Conservation (phyloP, 2,329 filamentous ascomycete species). For the Fusarium sarcochroum region DNA sequence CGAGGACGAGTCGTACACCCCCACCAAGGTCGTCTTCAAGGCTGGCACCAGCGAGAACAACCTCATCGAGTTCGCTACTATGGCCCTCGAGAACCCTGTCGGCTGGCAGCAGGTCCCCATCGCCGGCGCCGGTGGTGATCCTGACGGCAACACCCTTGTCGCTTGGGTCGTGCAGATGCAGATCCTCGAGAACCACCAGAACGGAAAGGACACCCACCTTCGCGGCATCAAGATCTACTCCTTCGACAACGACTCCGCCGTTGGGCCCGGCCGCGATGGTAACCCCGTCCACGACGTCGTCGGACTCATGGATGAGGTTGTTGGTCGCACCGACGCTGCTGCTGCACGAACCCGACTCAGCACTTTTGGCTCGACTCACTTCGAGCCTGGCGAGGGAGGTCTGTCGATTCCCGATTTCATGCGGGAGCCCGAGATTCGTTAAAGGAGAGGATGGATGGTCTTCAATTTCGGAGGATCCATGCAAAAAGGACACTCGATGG, state of each 20-base stretch:
- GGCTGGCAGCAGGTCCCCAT: constrained; percentile 92
- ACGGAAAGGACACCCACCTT: constrained; percentile 99
- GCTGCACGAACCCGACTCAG: constrained; percentile 44
- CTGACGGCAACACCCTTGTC: constrained; percentile 80
- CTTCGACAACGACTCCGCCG: constrained; percentile 64
- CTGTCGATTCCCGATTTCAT: constrained; percentile 59
- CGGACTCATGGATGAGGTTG: constrained; percentile 45
- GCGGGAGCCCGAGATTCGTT: constrained; percentile 60
- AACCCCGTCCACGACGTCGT: constrained; percentile 50
- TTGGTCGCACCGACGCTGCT: constrained; percentile 11
- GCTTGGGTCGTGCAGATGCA: constrained; percentile 92
- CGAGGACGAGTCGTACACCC: constrained; percentile 95
- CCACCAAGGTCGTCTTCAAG: constrained; percentile 89
- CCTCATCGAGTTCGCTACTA: constrained; percentile 86
- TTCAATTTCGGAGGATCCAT: neutral
- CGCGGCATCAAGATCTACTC: constrained; percentile 90
- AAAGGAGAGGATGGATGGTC: constrained; percentile 19
- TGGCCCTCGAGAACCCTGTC: constrained; percentile 82
- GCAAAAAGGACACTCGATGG: constrained; percentile 5
- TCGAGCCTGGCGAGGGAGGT: constrained; percentile 54
- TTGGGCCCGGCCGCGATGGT: constrained; percentile 57
- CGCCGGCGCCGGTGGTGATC: constrained; percentile 67
- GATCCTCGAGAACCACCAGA: constrained; percentile 97
- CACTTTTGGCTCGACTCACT: constrained; percentile 49
- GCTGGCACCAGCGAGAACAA: constrained; percentile 94